These are phyloP conservation scores for Camellia lanceoleosa DNA, from an alignment of 148 eudicot species.

Conservation along the genomic window DNA sequence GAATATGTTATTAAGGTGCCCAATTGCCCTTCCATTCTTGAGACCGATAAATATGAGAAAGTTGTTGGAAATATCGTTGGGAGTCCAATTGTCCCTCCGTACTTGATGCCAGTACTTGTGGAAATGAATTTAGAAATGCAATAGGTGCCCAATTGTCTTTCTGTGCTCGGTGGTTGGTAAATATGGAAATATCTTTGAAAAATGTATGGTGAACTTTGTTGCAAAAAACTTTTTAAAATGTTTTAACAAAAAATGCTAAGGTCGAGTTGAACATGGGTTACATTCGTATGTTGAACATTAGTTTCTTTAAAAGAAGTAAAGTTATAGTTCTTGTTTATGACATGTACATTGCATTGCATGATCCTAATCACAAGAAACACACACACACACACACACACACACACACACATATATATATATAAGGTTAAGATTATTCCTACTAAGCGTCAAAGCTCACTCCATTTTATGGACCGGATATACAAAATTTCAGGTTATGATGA, in stretches of 20 bases:
- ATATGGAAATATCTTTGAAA: neutral
- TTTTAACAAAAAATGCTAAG: neutral
- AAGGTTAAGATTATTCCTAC: too few species aligned
- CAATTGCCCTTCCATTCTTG: neutral
- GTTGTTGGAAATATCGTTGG: too few species aligned
- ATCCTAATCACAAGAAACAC: neutral
- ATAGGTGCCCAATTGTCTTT: too few species aligned
- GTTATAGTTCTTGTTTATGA: too few species aligned
- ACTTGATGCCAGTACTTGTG: neutral
- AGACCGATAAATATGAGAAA: neutral
- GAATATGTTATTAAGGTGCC: too few species aligned
- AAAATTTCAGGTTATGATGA: too few species aligned
- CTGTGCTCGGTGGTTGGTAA: neutral
- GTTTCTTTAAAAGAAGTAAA: neutral
- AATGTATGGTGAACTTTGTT: neutral
- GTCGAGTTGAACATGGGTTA: neutral
- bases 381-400: too few species aligned
- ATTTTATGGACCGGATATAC: too few species aligned
- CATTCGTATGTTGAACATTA: neutral
- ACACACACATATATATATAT: too few species aligned
- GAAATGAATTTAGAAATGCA: neutral
- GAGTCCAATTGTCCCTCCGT: too few species aligned
- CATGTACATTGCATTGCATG: neutral
- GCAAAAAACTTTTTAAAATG: neutral
- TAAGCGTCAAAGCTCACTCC: too few species aligned